Base-by-base conservation (phyloP, 1,284 basidiomycete genomes). In the Cerioporus squamosus region DNA sequence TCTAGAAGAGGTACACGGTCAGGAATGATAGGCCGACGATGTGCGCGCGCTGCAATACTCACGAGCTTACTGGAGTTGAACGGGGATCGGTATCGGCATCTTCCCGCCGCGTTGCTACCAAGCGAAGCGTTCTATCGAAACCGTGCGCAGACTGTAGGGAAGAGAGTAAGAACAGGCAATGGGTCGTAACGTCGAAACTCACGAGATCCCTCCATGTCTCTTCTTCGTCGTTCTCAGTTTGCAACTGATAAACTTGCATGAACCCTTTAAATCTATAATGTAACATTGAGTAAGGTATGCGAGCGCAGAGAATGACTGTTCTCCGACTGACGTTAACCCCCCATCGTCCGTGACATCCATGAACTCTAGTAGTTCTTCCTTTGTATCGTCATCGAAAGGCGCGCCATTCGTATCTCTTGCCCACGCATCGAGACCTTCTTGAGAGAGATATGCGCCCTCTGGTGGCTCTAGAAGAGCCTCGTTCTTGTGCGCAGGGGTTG, bases 171-270 rank as follows among this genome's bases (percentile, higher is more conserved):
- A 15, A 12, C 22, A 17, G 22, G 8, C 2, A 39, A 1, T n/a
- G 12, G 9, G 2, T 12, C 1, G 31, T 10, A 24, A 22, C 22
- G 51, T 31, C 40, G 33, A 53, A 55, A 64, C 83, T 66, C 67
- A 90, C 88, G 63, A 92, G 74, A 76, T 92, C 90, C 70, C 81
- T 79, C 90, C 89, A 92, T 9, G 90, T 92, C 73, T 93, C 90
- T 70, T 88, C 88, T 67, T 90, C 88, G 61, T 92, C 90, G 63
- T 86, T 90, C 67, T 90, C 87, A 2, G 90, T 91, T 71, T 93
- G 90, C 26, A 92, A 72, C 66, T 90, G 88, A 68, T 92, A 92
- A 48, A 92, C 83, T 68, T 91, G 89, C 68, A 91, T 67, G 68
- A 93, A 92, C 3, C 90, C 90, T 68, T 87, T 85, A 68, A 90